Base-by-base conservation (phyloP, 305 asterid genomes). In the Solanum hybrid region DNA sequence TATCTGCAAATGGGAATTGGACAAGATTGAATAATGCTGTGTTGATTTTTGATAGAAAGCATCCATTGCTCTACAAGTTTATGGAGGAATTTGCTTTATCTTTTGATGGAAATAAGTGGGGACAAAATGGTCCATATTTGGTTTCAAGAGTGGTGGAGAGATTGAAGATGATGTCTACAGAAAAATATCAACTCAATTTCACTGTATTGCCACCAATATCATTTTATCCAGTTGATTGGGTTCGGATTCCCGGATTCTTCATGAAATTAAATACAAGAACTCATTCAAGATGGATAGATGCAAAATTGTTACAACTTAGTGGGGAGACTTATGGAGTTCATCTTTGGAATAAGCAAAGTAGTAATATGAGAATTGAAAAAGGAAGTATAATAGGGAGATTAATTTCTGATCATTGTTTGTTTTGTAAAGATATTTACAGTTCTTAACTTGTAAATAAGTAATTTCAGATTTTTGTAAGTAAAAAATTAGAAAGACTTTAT, bases 71-170 rank as follows among this genome's bases (percentile, higher is more conserved):
- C 6, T 86, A 91, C 85, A 92, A 90, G 91, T 95, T 96, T 90
- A 86, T 95, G 88, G 95, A 94, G 90, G 99, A 96, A 92, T 96
- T 95, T 89, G 95, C 94, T 24, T 35, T n/a, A 0, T 88, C 92
- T 66, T 95, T 94, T 92, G 92, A 95, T 93, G 98, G 98, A 79
- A 94, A 92, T 29, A 93, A 8, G 64, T 96, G 98, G 98, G 98
- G 99, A 20, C 95, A 96, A 78, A 96, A 96, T 88, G 99, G 99
- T 0, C 98, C 98, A 5, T 95, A 95, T 75, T 76, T 96, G 32
- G 96, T 96, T n/a, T 93, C 97, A 38, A 94, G 99, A 42, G 99
- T 96, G 38, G 95, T 95, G 13, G 79, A 90, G 0, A 90, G 89
- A 31, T 87, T 91, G 38, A 89, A 3, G 26, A 14, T 20, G 4